A percentile compares a stretch with the other conserved stretches of the same genome.
Conservation (phyloP, 2,329 filamentous ascomycete genomes). For the Sclerotinia trifoliorum region DNA sequence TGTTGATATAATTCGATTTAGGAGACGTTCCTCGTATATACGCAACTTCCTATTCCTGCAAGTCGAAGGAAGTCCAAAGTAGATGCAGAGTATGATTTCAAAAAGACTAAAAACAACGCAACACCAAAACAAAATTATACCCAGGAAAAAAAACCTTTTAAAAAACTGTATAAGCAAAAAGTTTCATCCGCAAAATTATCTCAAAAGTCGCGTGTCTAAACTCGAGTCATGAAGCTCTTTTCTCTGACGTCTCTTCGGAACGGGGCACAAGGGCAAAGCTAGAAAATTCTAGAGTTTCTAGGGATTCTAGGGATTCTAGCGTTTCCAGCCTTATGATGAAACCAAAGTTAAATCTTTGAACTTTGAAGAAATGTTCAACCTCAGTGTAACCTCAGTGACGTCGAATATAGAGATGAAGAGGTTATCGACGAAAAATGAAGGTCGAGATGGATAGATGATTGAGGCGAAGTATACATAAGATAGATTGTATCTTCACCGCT, state of each 20-base stretch:
- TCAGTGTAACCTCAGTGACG: neutral
- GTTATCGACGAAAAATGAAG: neutral
- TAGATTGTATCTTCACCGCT: neutral
- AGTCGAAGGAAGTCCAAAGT: neutral
- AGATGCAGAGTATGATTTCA: neutral
- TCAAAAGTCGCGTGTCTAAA: neutral
- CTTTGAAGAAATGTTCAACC: neutral
- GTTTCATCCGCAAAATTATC: conserved; percentile 4
- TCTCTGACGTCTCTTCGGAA: neutral
- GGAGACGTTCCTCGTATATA: neutral
- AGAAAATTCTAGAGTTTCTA: neutral
- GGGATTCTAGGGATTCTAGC: neutral
- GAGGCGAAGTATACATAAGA: neutral
- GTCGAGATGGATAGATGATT: neutral
- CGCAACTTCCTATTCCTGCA: neutral
- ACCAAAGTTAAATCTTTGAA: neutral
- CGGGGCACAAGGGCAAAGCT: neutral
- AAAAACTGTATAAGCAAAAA: neutral
- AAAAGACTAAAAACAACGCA: neutral
- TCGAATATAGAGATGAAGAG: neutral
- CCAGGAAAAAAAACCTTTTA: neutral
- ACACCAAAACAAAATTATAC: neutral
- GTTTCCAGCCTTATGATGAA: conserved; percentile 7
- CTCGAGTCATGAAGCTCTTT: neutral
- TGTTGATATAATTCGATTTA: neutral